A percentile compares a stretch with the other conserved stretches of the same genome.
phyloP scores from a whole-genome alignment of 169 alveolate genomes.

The Eimeria necatrix region DNA sequence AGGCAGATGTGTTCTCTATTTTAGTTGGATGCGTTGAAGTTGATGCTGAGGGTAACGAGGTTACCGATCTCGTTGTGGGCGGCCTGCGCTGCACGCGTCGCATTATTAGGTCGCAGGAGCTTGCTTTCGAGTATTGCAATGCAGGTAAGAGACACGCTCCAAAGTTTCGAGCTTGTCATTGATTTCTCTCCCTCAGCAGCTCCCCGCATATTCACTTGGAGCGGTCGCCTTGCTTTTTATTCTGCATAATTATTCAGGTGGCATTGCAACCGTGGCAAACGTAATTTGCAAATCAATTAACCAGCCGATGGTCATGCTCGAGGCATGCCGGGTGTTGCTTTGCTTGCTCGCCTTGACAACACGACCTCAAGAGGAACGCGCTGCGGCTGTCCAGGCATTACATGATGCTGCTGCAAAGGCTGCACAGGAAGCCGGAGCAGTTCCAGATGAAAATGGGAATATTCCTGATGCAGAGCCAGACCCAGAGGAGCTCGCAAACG shows the following conservation, averaged over 20 bases:
- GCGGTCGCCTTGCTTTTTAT: neutral
- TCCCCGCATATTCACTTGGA: neutral
- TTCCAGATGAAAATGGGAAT: conserved; percentile 73
- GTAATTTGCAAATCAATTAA: conserved; percentile 89
- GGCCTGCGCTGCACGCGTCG: conserved; percentile 93
- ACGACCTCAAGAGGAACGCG: conserved; percentile 76
- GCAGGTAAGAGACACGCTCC: conserved; percentile 73
- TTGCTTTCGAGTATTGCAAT: conserved; percentile 93
- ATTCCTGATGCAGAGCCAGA: conserved; percentile 78
- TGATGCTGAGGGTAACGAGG: conserved; percentile 89
- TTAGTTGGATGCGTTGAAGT: conserved; percentile 89
- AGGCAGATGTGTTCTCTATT: conserved; percentile 91
- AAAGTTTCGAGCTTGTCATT: too few relatives aligned
- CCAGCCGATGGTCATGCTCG: conserved; percentile 91
- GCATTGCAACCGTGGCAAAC: conserved; percentile 89
- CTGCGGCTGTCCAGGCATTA: conserved; percentile 81
- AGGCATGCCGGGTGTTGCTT: conserved; percentile 86
- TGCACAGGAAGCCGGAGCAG: conserved; percentile 61
- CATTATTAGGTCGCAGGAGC: conserved; percentile 89
- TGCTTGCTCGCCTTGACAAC: conserved; percentile 78
- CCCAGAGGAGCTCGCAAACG: conserved; percentile 78
- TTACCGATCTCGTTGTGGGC: conserved; percentile 91
- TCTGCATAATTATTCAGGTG: conserved; percentile 83
- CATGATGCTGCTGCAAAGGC: conserved; percentile 68
- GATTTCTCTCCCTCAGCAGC: too few relatives aligned